Evolutionary conservation across 148 eudicot species (phyloP), one percentile per base, ranked within the genome.

Genomic region (Fagopyrum esculentum): DNA sequence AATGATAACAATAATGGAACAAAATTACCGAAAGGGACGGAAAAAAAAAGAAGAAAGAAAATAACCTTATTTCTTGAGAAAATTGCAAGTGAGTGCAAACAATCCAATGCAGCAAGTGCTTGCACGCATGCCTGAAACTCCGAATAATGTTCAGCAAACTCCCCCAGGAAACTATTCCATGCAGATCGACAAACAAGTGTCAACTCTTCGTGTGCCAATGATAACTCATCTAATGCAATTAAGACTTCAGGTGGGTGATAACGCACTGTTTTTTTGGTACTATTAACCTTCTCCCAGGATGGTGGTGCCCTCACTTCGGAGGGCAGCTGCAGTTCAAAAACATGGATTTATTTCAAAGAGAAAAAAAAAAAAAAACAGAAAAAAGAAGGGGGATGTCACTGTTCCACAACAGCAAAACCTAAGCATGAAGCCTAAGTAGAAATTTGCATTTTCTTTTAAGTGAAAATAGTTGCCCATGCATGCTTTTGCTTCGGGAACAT

Each of bases 161-260:
- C 92, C 74, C 81, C 88, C 26, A 94, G 78, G 77, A 94, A 91
- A 51, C 64, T 81, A 76, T 85, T 82, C 98, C 98, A 94, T 47
- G 92, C 85, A 78, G 87, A 77, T 75, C 89, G 93, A 78, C 97
- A 91, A 60, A 84, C 82, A 68, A 89, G 63, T 74, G 84, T 81
- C 74, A 90, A 93, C 84, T 94, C 89, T 87, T 94, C 98, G 70
- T 83, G 90, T 60, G 90, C 93, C 86, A 94, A 76, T 40, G 86
- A 82, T 74, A 91, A 80, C 72, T 91, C 86, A 74, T 94, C 97
- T 69, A 94, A 80, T 47, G 90, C 91, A 73, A 83, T 76, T 81
- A 85, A 81, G 52, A 91, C 97, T 86, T 91, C 96, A 1, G 97
- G 97, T 2, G 98, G 88, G 84, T 94, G 98, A 84, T 91, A 94